A percentile compares a stretch with the other conserved stretches of the same genome.
Conservation (phyloP, 2,329 filamentous ascomycete species). For the Thyridium curvatum region DNA sequence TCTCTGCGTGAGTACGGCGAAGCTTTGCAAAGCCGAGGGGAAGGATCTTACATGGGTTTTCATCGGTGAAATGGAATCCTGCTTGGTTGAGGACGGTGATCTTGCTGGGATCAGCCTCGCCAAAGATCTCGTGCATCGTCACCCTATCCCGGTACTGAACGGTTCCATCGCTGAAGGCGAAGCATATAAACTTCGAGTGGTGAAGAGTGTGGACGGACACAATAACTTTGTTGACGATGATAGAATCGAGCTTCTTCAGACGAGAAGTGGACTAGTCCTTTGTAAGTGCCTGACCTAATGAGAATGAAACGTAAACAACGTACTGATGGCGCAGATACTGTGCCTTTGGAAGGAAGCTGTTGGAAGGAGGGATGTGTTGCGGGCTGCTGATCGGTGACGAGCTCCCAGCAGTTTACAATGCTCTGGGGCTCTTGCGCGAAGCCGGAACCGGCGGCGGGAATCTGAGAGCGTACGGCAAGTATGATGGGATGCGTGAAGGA, state of each 20-base stretch:
- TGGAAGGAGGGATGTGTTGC: constrained; percentile 71
- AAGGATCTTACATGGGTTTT: constrained; percentile 56
- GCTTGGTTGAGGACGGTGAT: constrained; percentile 69
- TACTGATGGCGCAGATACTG: constrained; percentile 37
- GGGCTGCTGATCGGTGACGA: constrained; percentile 60
- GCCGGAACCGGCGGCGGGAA: constrained; percentile 41
- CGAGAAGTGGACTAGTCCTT: constrained; percentile 10
- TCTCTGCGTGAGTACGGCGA: too few species aligned
- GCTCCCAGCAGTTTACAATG: constrained; percentile 77
- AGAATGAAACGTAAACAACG: neutral
- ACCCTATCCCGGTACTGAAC: constrained; percentile 74
- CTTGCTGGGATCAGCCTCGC: constrained; percentile 55
- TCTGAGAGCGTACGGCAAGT: constrained; percentile 64
- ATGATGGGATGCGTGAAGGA: constrained; percentile 55
- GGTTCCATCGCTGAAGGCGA: constrained; percentile 74
- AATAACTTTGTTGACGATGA: constrained; percentile 63
- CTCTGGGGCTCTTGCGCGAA: constrained; percentile 62
- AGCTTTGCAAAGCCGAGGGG: neutral
- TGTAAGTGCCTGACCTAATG: constrained; percentile 1
- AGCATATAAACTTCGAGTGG: constrained; percentile 63
- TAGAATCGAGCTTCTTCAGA: constrained; percentile 61
- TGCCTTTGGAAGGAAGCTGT: constrained; percentile 57
- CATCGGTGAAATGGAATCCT: constrained; percentile 66
- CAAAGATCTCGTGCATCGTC: constrained; percentile 63
- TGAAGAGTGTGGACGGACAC: constrained; percentile 63